phyloP scores from a whole-genome alignment of 2,329 filamentous ascomycete species.

The Fusarium camptoceras region DNA sequence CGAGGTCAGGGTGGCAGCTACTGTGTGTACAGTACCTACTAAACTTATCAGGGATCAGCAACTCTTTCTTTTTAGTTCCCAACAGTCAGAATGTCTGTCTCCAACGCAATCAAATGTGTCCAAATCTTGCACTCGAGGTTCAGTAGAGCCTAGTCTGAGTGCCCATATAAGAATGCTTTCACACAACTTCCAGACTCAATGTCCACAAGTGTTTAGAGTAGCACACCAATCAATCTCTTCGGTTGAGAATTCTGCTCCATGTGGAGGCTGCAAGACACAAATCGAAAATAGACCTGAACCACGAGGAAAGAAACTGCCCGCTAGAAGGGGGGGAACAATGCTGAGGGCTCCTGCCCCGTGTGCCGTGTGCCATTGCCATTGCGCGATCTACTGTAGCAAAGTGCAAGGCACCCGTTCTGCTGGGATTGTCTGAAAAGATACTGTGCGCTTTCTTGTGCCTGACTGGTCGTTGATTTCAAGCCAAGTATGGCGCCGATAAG shows the following conservation, averaged over 20 bases:
- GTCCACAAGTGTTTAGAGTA: neutral
- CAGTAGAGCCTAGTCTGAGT: slow-evolving; percentile 20
- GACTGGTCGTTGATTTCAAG: slow-evolving; percentile 38
- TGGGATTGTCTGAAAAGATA: slow-evolving; percentile 36
- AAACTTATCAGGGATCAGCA: slow-evolving; percentile 15
- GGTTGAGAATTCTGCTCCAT: slow-evolving; percentile 20
- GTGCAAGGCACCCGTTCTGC: slow-evolving; percentile 42
- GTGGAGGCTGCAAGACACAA: slow-evolving; percentile 35
- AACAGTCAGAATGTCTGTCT: slow-evolving; percentile 9
- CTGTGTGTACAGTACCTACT: neutral
- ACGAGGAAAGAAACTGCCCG: slow-evolving; percentile 23
- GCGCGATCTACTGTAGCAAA: slow-evolving; percentile 39
- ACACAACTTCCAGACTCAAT: slow-evolving; percentile 12
- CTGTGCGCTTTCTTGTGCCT: slow-evolving; percentile 36
- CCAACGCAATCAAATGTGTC: neutral
- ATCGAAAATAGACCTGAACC: slow-evolving; percentile 15
- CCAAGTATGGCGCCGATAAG: slow-evolving; percentile 34
- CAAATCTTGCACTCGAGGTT: neutral
- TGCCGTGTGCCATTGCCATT: slow-evolving; percentile 38
- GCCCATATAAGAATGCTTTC: slow-evolving; percentile 23
- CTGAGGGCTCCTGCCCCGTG: slow-evolving; percentile 21
- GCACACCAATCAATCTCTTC: slow-evolving; percentile 30
- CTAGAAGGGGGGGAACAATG: slow-evolving; percentile 14
- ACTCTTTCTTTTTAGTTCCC: slow-evolving; percentile 8
- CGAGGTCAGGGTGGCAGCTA: slow-evolving; percentile 12